Percentiles rank a stretch among this genome's conserved stretches.
phyloP scores from a whole-genome alignment of 2,329 filamentous ascomycete species.

The Fusarium palustre region DNA sequence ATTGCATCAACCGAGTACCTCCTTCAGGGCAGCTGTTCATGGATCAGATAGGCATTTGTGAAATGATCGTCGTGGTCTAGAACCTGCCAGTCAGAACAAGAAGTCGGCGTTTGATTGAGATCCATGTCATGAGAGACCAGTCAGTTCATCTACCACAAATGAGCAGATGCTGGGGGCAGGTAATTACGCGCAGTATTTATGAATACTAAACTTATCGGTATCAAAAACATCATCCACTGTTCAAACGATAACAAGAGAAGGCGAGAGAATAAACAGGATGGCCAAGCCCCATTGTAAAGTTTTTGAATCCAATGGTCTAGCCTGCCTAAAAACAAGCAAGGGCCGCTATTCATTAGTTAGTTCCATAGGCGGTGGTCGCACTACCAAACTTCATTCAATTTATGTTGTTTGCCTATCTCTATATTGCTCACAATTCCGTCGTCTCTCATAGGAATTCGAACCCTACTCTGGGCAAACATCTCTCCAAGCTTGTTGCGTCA shows the following conservation, averaged over 20 bases:
- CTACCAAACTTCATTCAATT: constrained; percentile 31
- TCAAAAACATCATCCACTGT: not conserved
- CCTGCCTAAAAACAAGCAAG: constrained; percentile 29
- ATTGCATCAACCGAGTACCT: constrained; percentile 23
- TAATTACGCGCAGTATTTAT: constrained; percentile 10
- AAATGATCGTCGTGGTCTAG: constrained; percentile 31
- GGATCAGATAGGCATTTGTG: constrained; percentile 25
- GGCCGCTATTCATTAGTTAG: constrained; percentile 20
- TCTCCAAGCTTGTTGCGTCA: constrained; percentile 49
- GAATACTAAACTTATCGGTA: not conserved
- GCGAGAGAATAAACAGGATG: constrained; percentile 8
- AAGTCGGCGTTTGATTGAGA: constrained; percentile 17
- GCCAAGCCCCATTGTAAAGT: constrained; percentile 24
- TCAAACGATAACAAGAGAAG: constrained; percentile 3
- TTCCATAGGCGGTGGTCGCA: constrained; percentile 11
- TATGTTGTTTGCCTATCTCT: constrained; percentile 32
- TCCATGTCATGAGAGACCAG: constrained; percentile 15
- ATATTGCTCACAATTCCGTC: constrained; percentile 37
- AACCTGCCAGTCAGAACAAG: constrained; percentile 36
- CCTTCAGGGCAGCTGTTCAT: constrained; percentile 19
- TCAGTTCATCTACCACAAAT: not conserved
- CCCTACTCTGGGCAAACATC: constrained; percentile 29
- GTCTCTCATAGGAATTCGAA: constrained; percentile 29
- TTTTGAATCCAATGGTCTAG: constrained; percentile 35
- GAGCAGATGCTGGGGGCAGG: not conserved